These are phyloP conservation scores for Ceratorhiza oryzae-sativae DNA, from an alignment of 1,284 basidiomycete species.

Conservation along the genomic window DNA sequence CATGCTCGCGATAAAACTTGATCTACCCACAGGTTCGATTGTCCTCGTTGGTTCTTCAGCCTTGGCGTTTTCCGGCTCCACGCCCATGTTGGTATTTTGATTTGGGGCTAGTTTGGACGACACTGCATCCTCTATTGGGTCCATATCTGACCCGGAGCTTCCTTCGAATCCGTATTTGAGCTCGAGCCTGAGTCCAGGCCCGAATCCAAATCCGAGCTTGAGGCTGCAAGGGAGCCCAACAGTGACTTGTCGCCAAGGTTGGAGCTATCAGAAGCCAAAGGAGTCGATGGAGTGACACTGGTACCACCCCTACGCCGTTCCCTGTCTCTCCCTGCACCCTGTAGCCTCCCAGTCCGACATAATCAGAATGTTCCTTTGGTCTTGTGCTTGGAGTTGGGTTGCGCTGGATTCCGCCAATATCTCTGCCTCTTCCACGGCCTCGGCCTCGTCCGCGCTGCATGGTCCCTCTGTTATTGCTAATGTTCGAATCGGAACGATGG, in stretches of 20 bases:
- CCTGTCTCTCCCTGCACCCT: conserved; percentile 51
- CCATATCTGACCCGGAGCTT: conserved; percentile 61
- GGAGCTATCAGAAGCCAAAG: conserved; percentile 42
- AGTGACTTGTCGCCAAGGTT: conserved; percentile 12
- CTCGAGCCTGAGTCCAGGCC: conserved; percentile 39
- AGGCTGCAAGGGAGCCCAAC: conserved; percentile 25
- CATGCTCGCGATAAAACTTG: too few species aligned
- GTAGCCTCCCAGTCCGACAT: conserved; percentile 47
- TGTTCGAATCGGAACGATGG: conserved; percentile 48
- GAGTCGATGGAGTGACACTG: conserved; percentile 32
- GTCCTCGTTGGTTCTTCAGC: too few species aligned
- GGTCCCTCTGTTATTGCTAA: conserved; percentile 36
- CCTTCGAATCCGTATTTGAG: conserved; percentile 50
- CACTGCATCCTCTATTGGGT: conserved; percentile 49
- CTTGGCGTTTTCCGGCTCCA: conserved; percentile 31
- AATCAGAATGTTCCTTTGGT: neutral
- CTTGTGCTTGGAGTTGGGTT: neutral
- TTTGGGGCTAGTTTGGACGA: conserved; percentile 61
- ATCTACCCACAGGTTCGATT: too few species aligned
- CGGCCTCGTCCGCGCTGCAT: conserved; percentile 47
- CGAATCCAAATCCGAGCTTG: neutral
- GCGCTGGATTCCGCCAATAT: neutral
- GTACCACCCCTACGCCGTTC: conserved; percentile 49
- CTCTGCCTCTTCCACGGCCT: conserved; percentile 47
- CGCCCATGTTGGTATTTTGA: conserved; percentile 23